phyloP scores from a whole-genome alignment of 2,329 filamentous ascomycete species.

The Alternaria gansuensis region DNA sequence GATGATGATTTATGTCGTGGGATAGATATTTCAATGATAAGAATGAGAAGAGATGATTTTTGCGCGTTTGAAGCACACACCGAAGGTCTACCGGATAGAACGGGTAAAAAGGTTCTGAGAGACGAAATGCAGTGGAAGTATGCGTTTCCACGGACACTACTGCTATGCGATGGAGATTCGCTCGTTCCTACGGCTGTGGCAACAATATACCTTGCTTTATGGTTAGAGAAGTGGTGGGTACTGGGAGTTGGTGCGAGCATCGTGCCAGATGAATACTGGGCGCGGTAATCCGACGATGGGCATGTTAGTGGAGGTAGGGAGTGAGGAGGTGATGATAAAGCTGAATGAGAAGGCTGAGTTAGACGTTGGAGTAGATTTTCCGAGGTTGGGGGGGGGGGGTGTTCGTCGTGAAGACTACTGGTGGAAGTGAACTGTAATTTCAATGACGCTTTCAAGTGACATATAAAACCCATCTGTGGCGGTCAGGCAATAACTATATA shows the following conservation, averaged over 20 bases:
- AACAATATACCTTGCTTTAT: slow-evolving; percentile 42
- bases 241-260: slow-evolving; percentile 47
- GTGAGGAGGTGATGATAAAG: slow-evolving; percentile 54
- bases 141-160: slow-evolving; percentile 1
- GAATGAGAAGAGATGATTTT: slow-evolving; percentile 46
- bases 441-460: not conserved
- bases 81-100: slow-evolving; percentile 34
- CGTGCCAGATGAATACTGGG: slow-evolving; percentile 55
- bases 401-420: slow-evolving; percentile 45
- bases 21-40: slow-evolving; percentile 51
- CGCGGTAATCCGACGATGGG: slow-evolving; percentile 52
- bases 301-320: slow-evolving; percentile 48
- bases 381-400: slow-evolving; percentile 47
- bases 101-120: slow-evolving; percentile 29
- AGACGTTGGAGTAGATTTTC: slow-evolving; percentile 53
- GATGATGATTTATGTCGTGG: slow-evolving; percentile 23
- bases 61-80: slow-evolving; percentile 46
- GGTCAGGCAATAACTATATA: not conserved
- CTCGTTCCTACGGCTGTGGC: slow-evolving; percentile 45
- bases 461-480: too few relatives aligned
- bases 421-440: slow-evolving; percentile 21
- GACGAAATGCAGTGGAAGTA: slow-evolving; percentile 21
- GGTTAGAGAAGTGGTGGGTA: slow-evolving; percentile 38
- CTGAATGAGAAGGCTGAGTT: slow-evolving; percentile 45
- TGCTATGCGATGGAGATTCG: slow-evolving; percentile 25